Conservation (phyloP, 306 rosid species). For the Corylus avellana region DNA sequence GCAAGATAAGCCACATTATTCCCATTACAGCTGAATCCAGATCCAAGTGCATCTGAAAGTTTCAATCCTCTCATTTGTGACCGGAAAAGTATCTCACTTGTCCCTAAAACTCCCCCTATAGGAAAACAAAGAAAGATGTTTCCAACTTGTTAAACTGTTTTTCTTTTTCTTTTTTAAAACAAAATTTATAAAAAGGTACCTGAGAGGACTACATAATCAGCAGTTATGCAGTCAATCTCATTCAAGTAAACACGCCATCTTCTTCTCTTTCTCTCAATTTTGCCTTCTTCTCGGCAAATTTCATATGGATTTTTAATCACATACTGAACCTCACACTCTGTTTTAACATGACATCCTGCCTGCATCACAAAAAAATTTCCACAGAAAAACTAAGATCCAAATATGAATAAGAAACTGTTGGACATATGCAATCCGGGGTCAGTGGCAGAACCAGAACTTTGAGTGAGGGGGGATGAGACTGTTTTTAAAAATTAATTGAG, state of each 20-base stretch:
- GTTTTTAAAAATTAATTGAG: too few relatives aligned
- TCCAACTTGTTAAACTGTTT: not conserved
- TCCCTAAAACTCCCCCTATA: conserved; percentile 43
- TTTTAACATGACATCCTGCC: conserved; percentile 38
- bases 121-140: not conserved
- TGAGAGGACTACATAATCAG: conserved; percentile 40
- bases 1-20: conserved; percentile 41
- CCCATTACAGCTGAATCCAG: conserved; percentile 44
- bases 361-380: conserved; percentile 3
- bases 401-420: too few relatives aligned
- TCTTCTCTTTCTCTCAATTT: conserved; percentile 25
- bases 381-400: not conserved
- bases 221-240: conserved; percentile 35
- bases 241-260: conserved; percentile 42
- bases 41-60: conserved; percentile 38
- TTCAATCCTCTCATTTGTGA: conserved; percentile 42
- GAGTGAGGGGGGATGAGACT: too few relatives aligned
- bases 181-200: conserved; percentile 6
- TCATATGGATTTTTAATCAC: conserved; percentile 27
- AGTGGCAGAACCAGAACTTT: too few relatives aligned
- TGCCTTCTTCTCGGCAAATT: conserved; percentile 6
- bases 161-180: not conserved
- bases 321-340: conserved; percentile 30
- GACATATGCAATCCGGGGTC: too few relatives aligned
- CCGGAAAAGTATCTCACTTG: conserved; percentile 39